These are phyloP conservation scores for Xylariaceae sp. DNA, from an alignment of 2,329 filamentous ascomycete genomes.

Conservation along the genomic window DNA sequence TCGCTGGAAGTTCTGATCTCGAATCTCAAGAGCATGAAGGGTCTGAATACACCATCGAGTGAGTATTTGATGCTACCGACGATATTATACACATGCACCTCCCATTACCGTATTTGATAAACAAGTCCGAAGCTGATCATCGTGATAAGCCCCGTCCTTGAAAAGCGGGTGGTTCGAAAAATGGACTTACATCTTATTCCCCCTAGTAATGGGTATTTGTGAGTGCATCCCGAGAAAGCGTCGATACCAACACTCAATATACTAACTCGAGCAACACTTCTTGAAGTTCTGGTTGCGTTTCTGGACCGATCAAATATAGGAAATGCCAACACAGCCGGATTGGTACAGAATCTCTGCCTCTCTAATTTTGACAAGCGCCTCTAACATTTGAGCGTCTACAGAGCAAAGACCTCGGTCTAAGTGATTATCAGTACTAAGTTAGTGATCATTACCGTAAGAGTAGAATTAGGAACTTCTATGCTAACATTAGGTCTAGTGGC, in stretches of 20 bases:
- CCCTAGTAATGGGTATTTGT: slow-evolving; percentile 15
- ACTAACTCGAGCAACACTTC: not conserved
- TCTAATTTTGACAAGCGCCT: not conserved
- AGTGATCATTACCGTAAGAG: not conserved
- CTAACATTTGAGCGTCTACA: slow-evolving; percentile 1
- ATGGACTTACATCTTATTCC: slow-evolving; percentile 14
- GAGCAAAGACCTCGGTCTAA: slow-evolving; percentile 34
- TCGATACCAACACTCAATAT: not conserved
- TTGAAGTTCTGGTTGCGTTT: slow-evolving; percentile 34
- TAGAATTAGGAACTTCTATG: not conserved
- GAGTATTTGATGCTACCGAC: too few relatives aligned
- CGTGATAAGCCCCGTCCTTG: too few relatives aligned
- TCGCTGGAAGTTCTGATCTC: too few relatives aligned
- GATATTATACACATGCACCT: too few relatives aligned
- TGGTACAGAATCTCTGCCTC: slow-evolving; percentile 21
- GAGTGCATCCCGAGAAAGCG: too few relatives aligned
- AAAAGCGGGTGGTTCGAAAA: slow-evolving; percentile 6
- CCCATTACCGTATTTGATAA: too few relatives aligned
- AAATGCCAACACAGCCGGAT: slow-evolving; percentile 36
- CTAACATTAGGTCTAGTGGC: slow-evolving; percentile 30
- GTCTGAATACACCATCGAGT: too few relatives aligned
- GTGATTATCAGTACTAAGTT: slow-evolving; percentile 37
- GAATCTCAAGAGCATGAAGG: too few relatives aligned
- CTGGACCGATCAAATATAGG: slow-evolving; percentile 39
- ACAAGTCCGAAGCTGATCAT: too few relatives aligned